Base-by-base conservation (phyloP, 495 filamentous ascomycete genomes). In the Aspergillus avenaceus region DNA sequence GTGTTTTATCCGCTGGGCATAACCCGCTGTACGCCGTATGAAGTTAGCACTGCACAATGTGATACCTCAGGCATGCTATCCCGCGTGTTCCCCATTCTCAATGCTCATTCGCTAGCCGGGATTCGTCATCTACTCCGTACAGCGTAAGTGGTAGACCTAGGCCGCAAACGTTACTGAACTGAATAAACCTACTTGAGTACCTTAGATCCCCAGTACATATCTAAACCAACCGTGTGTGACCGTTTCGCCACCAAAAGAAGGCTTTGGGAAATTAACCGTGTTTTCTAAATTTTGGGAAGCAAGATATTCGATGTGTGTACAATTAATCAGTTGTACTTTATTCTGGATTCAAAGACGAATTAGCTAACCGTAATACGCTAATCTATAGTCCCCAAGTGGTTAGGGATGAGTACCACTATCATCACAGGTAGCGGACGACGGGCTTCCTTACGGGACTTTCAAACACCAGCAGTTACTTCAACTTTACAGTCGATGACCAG, bases 391-490 rank as follows among this genome's bases (percentile, higher is more conserved):
- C 18, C 3, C 11, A 4, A 11, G 34, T 16, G 34, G 13, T 37
- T 24, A 50, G 59, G 50, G 41, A 73, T 76, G 73, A 68, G 69
- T 28, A 75, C 72, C 47, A 70, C 69, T 13, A 70, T 69, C 41
- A 62, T 74, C 42, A 75, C 71, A 23, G 72, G 70, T 24, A 70
- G 70, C 53, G 73, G 71, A 42, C 69, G 69, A 61, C 69, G 69
- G 38, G 45, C 70, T 43, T 76, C 73, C 19, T 67, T 72, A 58
- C 65, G 65, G 54, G 67, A 73, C 34, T 49, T 72, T 48, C 66
- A 70, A 48, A 54, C 61, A 8, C 59, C 64, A 46, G 54, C 58
- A 8, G 70, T 60, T 21, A 37, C 58, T 14, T 54, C 65, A 3
- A 56, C 47, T 49, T 52, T 64, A 11, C 67, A 71, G 48, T 54